Evolutionary conservation across 228 moss, liverwort and hornwort species (phyloP).

Genomic region (Sphagnum fallax): DNA sequence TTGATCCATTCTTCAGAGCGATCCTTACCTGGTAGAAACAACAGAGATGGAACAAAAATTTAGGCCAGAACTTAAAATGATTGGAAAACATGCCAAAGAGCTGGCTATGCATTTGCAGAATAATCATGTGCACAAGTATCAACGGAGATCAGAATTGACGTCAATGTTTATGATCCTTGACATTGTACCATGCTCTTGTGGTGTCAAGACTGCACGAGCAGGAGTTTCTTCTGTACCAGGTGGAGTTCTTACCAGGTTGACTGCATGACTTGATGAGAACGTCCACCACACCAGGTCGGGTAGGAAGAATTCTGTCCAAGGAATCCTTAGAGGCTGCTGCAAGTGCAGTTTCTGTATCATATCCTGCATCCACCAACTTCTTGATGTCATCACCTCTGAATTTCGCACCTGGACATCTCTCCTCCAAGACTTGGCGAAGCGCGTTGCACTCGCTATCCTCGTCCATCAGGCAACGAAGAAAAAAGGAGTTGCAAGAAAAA

Average conservation of each 20-base stretch:
- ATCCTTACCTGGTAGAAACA: neutral
- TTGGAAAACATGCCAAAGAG: neutral
- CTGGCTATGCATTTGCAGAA: too few relatives aligned
- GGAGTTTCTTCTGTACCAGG: neutral
- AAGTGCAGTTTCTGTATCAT: constrained; percentile 8
- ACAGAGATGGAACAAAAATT: too few relatives aligned
- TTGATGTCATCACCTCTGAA: neutral
- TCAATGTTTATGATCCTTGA: too few relatives aligned
- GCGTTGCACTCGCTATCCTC: constrained; percentile 1
- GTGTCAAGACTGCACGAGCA: neutral
- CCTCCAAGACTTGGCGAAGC: constrained; percentile 5
- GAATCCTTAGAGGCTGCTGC: constrained; percentile 6
- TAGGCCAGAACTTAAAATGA: neutral
- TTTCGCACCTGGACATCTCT: constrained; percentile 1
- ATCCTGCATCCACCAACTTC: constrained; percentile 1
- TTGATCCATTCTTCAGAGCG: constrained; percentile 4
- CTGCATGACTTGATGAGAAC: neutral
- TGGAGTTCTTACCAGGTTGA: neutral
- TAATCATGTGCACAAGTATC: too few relatives aligned
- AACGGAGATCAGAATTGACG: too few relatives aligned
- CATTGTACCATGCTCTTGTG: too few relatives aligned
- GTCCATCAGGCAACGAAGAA: neutral
- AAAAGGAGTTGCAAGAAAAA: too few relatives aligned
- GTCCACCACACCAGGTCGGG: constrained; percentile 1
- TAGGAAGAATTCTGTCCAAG: constrained; percentile 9